Conservation (phyloP, 805 yeast genomes). For the Teunomyces lycoperdinae region DNA sequence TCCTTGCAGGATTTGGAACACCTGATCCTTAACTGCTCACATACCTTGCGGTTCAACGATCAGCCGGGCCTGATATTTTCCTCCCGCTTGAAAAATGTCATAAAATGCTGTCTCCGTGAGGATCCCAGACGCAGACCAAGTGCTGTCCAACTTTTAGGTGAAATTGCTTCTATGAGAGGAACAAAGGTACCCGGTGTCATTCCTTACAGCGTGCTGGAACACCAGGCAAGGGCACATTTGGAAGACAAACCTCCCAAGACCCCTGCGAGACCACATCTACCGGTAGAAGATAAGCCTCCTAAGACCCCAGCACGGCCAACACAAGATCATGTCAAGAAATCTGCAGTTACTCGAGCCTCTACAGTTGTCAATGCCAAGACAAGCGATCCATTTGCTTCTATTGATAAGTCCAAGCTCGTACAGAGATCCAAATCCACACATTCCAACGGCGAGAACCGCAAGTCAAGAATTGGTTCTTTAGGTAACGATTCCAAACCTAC, state of each 20-base stretch:
- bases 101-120: conserved; percentile 56
- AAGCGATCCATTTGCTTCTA: conserved; percentile 41
- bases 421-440: conserved; percentile 17
- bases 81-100: conserved; percentile 59
- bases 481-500: conserved; percentile 4
- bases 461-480: conserved; percentile 8
- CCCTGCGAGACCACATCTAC: not conserved
- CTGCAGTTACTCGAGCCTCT: not conserved
- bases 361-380: not conserved
- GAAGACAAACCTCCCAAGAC: not conserved
- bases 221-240: conserved; percentile 1
- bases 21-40: conserved; percentile 58
- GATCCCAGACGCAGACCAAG: conserved; percentile 75
- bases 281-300: not conserved
- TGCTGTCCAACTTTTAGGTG: conserved; percentile 67
- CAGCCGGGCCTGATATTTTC: conserved; percentile 48
- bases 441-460: conserved; percentile 2
- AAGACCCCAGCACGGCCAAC: not conserved
- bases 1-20: conserved; percentile 46
- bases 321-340: no score
- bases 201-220: conserved; percentile 34
- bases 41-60: conserved; percentile 47
- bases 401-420: conserved; percentile 38
- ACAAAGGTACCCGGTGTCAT: conserved; percentile 41
- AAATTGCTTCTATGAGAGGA: conserved; percentile 60